Evolutionary conservation across 345 rosid genomes (phyloP).

Genomic region (Clarkia xantiana): DNA sequence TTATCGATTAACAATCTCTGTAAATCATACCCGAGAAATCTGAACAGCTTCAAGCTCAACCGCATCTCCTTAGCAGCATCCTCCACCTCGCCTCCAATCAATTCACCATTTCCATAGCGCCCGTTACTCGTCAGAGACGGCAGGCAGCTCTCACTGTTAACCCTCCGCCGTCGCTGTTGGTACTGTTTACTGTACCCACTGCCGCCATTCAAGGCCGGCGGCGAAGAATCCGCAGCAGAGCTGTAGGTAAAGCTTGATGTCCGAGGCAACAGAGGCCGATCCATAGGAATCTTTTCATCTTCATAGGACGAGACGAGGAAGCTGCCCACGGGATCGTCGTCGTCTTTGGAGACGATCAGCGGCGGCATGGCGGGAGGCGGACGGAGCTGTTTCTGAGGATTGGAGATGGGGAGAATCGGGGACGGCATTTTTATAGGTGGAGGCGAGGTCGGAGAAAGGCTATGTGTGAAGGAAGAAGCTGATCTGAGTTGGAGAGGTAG

Average conservation of each 20-base stretch:
- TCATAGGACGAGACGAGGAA: slow-evolving; percentile 41
- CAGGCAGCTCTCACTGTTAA: slow-evolving; percentile 44
- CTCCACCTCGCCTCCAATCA: slow-evolving; percentile 33
- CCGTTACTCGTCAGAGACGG: slow-evolving; percentile 23
- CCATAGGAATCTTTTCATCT: slow-evolving; percentile 20
- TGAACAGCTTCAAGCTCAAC: slow-evolving; percentile 46
- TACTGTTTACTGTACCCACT: too few species aligned
- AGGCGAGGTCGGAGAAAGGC: too few species aligned
- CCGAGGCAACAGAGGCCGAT: slow-evolving; percentile 34
- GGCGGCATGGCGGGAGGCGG: slow-evolving; percentile 3
- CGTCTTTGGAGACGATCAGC: slow-evolving; percentile 3
- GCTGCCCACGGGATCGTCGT: slow-evolving; percentile 28
- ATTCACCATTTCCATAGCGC: slow-evolving; percentile 12
- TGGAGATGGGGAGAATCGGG: slow-evolving; percentile 10
- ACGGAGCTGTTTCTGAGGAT: not conserved
- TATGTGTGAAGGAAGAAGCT: too few species aligned
- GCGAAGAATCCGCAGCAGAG: too few species aligned
- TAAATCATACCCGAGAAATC: slow-evolving; percentile 51
- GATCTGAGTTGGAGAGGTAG: not conserved
- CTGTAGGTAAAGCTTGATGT: too few species aligned
- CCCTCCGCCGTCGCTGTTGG: slow-evolving; percentile 49
- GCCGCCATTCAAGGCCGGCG: too few species aligned
- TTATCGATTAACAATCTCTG: too few species aligned
- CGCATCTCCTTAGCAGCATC: slow-evolving; percentile 62
- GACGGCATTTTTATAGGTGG: slow-evolving; percentile 8